Percentiles rank a stretch among this genome's conserved stretches.
Evolutionary conservation across 176 grass and related monocot genomes (phyloP).

Genomic region (Metroxylon sagu): DNA sequence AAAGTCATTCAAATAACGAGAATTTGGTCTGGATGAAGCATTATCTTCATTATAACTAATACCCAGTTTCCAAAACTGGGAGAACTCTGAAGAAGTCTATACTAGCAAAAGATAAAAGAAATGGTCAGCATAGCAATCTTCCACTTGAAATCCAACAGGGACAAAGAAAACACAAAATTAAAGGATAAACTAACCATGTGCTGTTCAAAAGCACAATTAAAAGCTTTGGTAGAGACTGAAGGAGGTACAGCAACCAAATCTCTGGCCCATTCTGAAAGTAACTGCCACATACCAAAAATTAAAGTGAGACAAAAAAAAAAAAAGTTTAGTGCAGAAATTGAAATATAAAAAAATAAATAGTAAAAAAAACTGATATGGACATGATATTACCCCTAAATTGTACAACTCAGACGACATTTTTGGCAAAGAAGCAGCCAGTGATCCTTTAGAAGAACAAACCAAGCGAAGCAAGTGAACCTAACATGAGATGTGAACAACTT

Average conservation of each 20-base stretch:
- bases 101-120: constrained; percentile 17
- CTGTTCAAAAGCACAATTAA: constrained; percentile 54
- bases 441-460: constrained; percentile 68
- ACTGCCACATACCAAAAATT: constrained; percentile 32
- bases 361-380: constrained; percentile 2
- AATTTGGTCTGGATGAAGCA: constrained; percentile 66
- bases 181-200: constrained; percentile 34
- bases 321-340: background rate
- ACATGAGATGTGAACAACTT: constrained; percentile 26
- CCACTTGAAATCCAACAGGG: background rate
- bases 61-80: constrained; percentile 65
- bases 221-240: constrained; percentile 51
- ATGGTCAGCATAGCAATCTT: constrained; percentile 9
- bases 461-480: constrained; percentile 81
- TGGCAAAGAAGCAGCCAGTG: constrained; percentile 59
- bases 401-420: constrained; percentile 66
- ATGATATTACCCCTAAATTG: constrained; percentile 66
- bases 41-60: constrained; percentile 27
- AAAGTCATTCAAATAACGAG: constrained; percentile 93
- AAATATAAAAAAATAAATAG: constrained; percentile 11
- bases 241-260: constrained; percentile 68
- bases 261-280: constrained; percentile 88
- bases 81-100: constrained; percentile 71
- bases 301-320: too few relatives aligned
- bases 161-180: constrained; percentile 10